Conservation (phyloP, 768 basidiomycete genomes). For the Gloeopeniophorella convolvens region DNA sequence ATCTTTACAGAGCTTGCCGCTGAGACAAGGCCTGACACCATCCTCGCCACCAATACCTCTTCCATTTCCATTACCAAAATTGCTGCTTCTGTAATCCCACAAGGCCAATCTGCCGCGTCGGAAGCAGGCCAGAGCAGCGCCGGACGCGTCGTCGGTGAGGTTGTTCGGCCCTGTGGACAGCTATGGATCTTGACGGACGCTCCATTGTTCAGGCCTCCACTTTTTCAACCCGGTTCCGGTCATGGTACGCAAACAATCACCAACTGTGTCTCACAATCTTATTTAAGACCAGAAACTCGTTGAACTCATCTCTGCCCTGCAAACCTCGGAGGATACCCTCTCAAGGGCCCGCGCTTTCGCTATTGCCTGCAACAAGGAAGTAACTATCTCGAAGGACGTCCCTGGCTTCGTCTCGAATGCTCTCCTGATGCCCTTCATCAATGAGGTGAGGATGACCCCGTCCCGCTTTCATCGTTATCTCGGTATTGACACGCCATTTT, state of each 20-base stretch:
- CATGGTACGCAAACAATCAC: constrained; percentile 52
- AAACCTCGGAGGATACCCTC: constrained; percentile 75
- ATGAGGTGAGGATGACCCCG: constrained; percentile 59
- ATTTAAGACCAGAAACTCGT: constrained; percentile 60
- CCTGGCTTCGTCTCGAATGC: constrained; percentile 96
- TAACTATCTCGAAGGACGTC: constrained; percentile 84
- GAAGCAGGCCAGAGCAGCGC: constrained; percentile 58
- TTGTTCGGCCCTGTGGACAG: constrained; percentile 12
- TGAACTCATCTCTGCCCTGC: constrained; percentile 90
- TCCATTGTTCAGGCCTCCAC: constrained; percentile 55
- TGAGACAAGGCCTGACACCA: constrained; percentile 62
- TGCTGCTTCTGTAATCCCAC: constrained; percentile 67
- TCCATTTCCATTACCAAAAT: constrained; percentile 95
- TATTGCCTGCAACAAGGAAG: constrained; percentile 88
- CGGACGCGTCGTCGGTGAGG: constrained; percentile 74
- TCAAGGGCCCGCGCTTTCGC: constrained; percentile 78
- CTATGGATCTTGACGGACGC: constrained; percentile 3
- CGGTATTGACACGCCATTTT: not conserved
- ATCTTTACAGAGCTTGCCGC: constrained; percentile 70
- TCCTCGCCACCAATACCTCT: constrained; percentile 89
- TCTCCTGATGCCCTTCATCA: constrained; percentile 94
- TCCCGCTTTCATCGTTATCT: not conserved
- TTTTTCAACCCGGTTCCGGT: constrained; percentile 98
- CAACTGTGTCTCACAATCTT: not conserved
- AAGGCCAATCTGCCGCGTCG: constrained; percentile 50